A percentile compares a stretch with the other conserved stretches of the same genome.
Evolutionary conservation across 306 rosid species (phyloP).

Genomic region (Sindora glabra): DNA sequence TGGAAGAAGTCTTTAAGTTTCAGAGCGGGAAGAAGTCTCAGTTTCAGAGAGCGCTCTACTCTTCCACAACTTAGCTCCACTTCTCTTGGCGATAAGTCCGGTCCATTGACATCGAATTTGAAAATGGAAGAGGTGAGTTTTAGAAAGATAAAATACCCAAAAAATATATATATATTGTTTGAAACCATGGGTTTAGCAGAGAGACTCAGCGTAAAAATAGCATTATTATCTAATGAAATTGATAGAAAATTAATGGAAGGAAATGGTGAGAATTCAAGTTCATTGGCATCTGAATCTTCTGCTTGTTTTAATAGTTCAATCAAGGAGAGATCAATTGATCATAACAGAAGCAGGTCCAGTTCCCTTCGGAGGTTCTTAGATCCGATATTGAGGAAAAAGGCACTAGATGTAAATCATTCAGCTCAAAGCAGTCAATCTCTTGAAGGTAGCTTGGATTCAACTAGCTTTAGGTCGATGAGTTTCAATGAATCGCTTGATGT

Average conservation of each 20-base stretch:
- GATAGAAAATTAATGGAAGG: no score
- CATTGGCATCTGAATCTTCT: no score
- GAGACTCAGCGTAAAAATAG: no score
- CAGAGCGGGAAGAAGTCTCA: no score
- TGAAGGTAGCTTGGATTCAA: slow-evolving; percentile 32
- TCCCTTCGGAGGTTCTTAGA: slow-evolving; percentile 66
- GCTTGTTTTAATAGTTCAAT: slow-evolving; percentile 24
- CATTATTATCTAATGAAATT: no score
- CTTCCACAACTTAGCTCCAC: slow-evolving; percentile 49
- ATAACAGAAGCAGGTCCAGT: slow-evolving; percentile 62
- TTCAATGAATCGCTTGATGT: slow-evolving; percentile 23
- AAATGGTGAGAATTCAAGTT: no score
- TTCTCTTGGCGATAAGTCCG: slow-evolving; percentile 47
- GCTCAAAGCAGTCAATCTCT: slow-evolving; percentile 21
- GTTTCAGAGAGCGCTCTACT: slow-evolving; percentile 64
- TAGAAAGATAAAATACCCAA: no score
- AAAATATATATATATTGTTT: no score
- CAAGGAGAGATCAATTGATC: slow-evolving; percentile 40
- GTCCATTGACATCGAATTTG: slow-evolving; percentile 56
- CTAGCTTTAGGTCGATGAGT: slow-evolving; percentile 23
- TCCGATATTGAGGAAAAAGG: slow-evolving; percentile 61
- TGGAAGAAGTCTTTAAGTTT: no score
- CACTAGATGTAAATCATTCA: slow-evolving; percentile 29
- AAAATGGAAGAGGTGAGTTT: no score
- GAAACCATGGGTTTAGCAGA: no score